Percentiles rank a stretch among this genome's conserved stretches.
phyloP scores from a whole-genome alignment of 2,329 filamentous ascomycete genomes.

The Claviceps fusiformis region DNA sequence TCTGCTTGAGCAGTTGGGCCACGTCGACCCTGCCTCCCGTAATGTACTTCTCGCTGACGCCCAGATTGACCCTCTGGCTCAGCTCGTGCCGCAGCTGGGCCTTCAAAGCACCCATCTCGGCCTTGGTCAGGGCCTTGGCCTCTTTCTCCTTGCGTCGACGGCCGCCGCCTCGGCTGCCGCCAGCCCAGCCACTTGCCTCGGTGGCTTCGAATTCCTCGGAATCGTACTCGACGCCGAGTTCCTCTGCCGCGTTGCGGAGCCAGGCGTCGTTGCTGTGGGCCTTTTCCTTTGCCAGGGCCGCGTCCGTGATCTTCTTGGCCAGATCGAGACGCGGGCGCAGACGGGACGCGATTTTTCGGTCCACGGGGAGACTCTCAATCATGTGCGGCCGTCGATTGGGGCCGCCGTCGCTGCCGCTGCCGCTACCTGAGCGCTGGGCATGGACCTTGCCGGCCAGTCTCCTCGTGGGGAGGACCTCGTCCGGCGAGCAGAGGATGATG shows the following conservation, averaged over 20 bases:
- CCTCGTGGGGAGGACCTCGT: conserved; percentile 76
- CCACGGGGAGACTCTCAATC: conserved; percentile 70
- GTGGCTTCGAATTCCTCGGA: conserved; percentile 78
- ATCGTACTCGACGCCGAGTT: conserved; percentile 88
- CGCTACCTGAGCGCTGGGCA: conserved; percentile 36
- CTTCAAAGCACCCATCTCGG: conserved; percentile 54
- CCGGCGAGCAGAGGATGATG: conserved; percentile 77
- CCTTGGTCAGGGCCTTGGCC: conserved; percentile 54
- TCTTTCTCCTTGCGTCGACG: conserved; percentile 63
- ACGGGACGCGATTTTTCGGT: conserved; percentile 62
- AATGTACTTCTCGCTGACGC: conserved; percentile 77
- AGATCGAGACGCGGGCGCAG: conserved; percentile 66
- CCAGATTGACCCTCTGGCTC: conserved; percentile 63
- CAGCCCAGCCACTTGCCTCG: conserved; percentile 44
- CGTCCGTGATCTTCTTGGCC: conserved; percentile 79
- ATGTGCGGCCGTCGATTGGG: conserved; percentile 34
- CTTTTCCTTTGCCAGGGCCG: conserved; percentile 75
- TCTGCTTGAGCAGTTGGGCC: conserved; percentile 52
- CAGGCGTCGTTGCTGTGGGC: conserved; percentile 72
- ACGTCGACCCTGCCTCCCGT: conserved; percentile 77
- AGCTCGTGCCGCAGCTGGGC: conserved; percentile 62
- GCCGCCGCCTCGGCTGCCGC: conserved; percentile 56
- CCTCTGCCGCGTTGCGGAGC: conserved; percentile 73
- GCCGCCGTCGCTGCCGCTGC: not conserved
- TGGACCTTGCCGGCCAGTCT: conserved; percentile 83